These are phyloP conservation scores for Plicaturopsis crispa DNA, from an alignment of 768 basidiomycete species.

Conservation along the genomic window DNA sequence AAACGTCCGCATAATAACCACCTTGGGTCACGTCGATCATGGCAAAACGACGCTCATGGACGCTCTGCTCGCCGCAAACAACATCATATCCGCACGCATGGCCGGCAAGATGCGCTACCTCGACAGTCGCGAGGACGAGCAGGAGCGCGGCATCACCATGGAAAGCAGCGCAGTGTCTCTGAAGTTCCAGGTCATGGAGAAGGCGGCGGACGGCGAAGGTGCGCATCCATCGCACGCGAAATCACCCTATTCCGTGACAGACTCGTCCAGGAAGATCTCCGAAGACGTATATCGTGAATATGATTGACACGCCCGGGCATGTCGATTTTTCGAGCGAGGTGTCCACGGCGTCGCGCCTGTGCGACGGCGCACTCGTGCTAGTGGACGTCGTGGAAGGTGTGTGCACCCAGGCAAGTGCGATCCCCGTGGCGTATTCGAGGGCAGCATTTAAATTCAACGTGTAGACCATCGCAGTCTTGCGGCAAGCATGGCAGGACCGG, in stretches of 20 bases:
- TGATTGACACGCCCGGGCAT: slow-evolving; percentile 98
- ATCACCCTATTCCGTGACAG: slow-evolving; percentile 20
- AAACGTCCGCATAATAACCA: slow-evolving; percentile 73
- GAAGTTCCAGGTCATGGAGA: slow-evolving; percentile 74
- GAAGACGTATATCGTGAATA: slow-evolving; percentile 80
- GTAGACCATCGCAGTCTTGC: slow-evolving; percentile 90
- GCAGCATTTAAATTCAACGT: not conserved
- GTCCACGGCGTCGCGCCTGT: slow-evolving; percentile 86
- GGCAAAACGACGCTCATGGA: slow-evolving; percentile 97
- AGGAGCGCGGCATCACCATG: slow-evolving; percentile 98
- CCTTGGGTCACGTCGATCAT: slow-evolving; percentile 89
- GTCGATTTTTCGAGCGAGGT: slow-evolving; percentile 99
- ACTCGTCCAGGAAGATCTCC: slow-evolving; percentile 42
- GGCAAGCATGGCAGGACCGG: slow-evolving; percentile 90
- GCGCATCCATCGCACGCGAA: slow-evolving; percentile 3
- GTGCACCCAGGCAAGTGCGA: slow-evolving; percentile 88
- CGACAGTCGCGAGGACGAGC: slow-evolving; percentile 94
- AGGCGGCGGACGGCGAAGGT: slow-evolving; percentile 50
- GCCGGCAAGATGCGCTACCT: slow-evolving; percentile 95
- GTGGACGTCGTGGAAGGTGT: slow-evolving; percentile 98
- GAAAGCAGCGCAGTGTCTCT: slow-evolving; percentile 93
- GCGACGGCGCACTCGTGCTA: slow-evolving; percentile 91
- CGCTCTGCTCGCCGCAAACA: slow-evolving; percentile 90
- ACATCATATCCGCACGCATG: slow-evolving; percentile 91
- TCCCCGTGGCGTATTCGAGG: not conserved